Evolutionary conservation across 2,329 filamentous ascomycete genomes (phyloP), one percentile per base, ranked within the genome.

Genomic region (Bipolaris gigantea): DNA sequence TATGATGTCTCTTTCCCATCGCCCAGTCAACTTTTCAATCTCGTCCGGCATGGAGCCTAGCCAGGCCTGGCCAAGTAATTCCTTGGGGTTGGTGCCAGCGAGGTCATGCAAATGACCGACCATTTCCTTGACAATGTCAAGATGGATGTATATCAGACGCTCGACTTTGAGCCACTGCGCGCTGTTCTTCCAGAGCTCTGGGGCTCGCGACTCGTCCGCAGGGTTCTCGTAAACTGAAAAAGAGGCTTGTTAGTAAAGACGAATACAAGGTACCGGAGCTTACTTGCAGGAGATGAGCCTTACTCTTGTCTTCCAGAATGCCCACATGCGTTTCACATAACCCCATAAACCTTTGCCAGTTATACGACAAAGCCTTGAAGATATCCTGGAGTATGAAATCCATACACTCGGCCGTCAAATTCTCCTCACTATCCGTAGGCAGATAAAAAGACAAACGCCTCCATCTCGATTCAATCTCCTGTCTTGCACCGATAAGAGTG

Each of bases 401-500:
- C 67, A 79, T 80, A 48, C 80, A 82, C 56, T 80, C 76, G 4
- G 74, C 67, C 7, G 77, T 75, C 13, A 82, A 66, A 9, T 67
- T 64, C 4, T 78, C 74, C 41, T 80, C 77, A 40, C 73, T 73
- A 1, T 73, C 71, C 44, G 78, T 76, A 30, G 75, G 74, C 0
- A 82, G 70, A 53, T 80, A 80, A 57, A 82, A 81, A 0, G 80
- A 79, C 5, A 83, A 65, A 5, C 81, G 71, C 8, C 80, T 75
- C 81, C 81, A 83, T n/a, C 77, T 73, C n/a, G 73, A 73, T 63
- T 83, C 81, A 43, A 79, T 76, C 52, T 81, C 77, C 40, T 79
- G 75, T 13, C 80, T 73, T 3, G 81, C 79, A 2, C 77, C 71
- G 18, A 83, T 77, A 9, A 83, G 57, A 1, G 80, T 83, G 57